Evolutionary conservation across 257 asterid genomes (phyloP).

Genomic region (Hygrophila difformis): DNA sequence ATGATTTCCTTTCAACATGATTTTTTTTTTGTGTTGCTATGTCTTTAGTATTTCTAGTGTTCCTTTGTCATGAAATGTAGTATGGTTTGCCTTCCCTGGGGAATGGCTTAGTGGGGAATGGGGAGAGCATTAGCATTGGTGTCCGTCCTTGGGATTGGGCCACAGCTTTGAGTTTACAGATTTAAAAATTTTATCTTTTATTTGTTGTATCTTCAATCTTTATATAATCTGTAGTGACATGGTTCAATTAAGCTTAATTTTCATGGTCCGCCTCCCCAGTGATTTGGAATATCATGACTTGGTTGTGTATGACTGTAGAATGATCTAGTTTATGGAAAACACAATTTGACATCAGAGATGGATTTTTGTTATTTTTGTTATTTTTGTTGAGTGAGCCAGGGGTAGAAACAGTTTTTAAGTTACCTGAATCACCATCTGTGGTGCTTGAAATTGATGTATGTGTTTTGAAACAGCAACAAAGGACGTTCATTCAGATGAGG

Average conservation of each 20-base stretch:
- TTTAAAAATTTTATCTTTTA: not conserved
- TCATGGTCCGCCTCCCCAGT: not conserved
- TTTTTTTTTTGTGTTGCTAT: not conserved
- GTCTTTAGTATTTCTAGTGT: not conserved
- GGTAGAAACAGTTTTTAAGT: too few relatives aligned
- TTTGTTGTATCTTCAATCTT: not conserved
- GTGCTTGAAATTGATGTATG: not conserved
- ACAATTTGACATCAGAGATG: too few relatives aligned
- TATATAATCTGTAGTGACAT: not conserved
- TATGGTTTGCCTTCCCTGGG: not conserved
- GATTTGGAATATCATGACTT: not conserved
- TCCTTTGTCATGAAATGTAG: conserved; percentile 1
- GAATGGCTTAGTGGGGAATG: too few relatives aligned
- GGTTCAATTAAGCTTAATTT: too few relatives aligned
- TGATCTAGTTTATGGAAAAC: not conserved
- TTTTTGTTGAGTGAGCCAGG: too few relatives aligned
- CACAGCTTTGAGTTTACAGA: not conserved
- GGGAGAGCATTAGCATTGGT: not conserved
- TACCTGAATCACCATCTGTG: too few relatives aligned
- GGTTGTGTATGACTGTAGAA: not conserved
- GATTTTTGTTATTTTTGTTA: too few relatives aligned
- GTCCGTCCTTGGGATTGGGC: not conserved
- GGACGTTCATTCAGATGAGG: conserved; percentile 94
- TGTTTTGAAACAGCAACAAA: conserved; percentile 45
- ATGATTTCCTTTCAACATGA: too few relatives aligned